Base-by-base conservation (phyloP, 495 filamentous ascomycete genomes). In the Annulohypoxylon bovei region DNA sequence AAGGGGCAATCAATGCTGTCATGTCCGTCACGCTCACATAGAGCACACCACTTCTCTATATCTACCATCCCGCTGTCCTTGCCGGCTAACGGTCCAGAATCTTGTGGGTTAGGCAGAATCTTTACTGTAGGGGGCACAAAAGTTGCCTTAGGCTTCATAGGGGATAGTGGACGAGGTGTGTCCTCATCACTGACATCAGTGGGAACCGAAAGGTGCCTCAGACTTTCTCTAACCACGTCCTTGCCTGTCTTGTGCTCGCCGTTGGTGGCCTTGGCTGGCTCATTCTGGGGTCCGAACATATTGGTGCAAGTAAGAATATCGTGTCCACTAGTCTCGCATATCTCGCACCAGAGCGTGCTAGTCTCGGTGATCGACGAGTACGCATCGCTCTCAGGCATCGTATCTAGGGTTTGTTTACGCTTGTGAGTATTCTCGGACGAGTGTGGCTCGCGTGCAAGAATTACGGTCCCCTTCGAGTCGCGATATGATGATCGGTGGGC, bases 1-100 rank as follows among this genome's bases (percentile, higher is more conserved):
- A 96, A 91, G 12, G 94, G 95, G 82, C 95, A 98, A 78, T 96
- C 92, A 65, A 96, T 93, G 75, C 93, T 97, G 77, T 95, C 92
- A 75, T 99, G 95, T 30, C 95, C 95, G 75, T 98, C 96, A 58
- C 91, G 87, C 83, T 99, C 95, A 77, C 95, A 99, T 47, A 98
- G 83, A 57, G 96, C 95, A 81, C 95, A 99, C 95, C 95, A 99
- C 80, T 95, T 97, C 61, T 88, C 83, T 68, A 88, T 88, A 73
- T 99, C 93, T 63, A 95, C 86, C 33, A 91, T 82, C 1, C 89
- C 90, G 53, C 87, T 92, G 59, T 90, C 88, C 82, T 95, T 97
- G 37, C 93, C 94, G 4, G 92, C 90, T 9, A 91, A 86, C 16
- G 92, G 90, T 3, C 88, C 90, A n/a, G 87, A 83, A 33, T 83